These are phyloP conservation scores for Penicillium sp. DNA, from an alignment of 2,329 filamentous ascomycete species.

Conservation along the genomic window DNA sequence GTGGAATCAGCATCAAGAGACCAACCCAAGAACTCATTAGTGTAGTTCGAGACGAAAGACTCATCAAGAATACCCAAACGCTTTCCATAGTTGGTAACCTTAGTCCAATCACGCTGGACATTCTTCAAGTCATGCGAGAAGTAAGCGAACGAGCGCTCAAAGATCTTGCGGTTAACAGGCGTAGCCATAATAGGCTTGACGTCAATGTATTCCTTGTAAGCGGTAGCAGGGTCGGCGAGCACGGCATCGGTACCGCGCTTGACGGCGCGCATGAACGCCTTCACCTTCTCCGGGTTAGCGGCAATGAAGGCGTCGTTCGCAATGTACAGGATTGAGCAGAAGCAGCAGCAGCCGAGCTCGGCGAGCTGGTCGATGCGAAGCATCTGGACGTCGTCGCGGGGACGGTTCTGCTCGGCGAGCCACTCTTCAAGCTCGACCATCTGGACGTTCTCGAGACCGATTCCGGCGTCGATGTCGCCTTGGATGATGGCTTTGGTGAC, in stretches of 20 bases:
- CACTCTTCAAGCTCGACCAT: constrained; percentile 81
- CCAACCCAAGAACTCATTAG: constrained; percentile 71
- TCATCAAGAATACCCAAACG: constrained; percentile 67
- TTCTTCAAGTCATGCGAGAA: constrained; percentile 75
- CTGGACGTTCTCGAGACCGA: constrained; percentile 78
- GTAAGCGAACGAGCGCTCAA: constrained; percentile 76
- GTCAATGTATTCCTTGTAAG: constrained; percentile 69
- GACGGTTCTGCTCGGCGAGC: constrained; percentile 64
- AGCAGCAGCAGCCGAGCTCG: constrained; percentile 79
- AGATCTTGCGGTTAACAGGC: constrained; percentile 73
- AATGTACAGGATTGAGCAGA: constrained; percentile 80
- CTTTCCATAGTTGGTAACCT: constrained; percentile 77
- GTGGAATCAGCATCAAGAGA: constrained; percentile 62
- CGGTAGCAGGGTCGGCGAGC: constrained; percentile 61
- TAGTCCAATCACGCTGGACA: constrained; percentile 71
- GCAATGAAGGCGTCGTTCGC: constrained; percentile 71
- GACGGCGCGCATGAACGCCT: constrained; percentile 69
- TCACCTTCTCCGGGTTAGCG: constrained; percentile 66
- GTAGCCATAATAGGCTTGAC: constrained; percentile 72
- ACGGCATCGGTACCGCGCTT: constrained; percentile 75
- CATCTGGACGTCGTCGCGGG: constrained; percentile 72
- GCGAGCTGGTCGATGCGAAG: constrained; percentile 78
- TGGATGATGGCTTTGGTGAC: constrained; percentile 74
- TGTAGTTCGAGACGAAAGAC: constrained; percentile 71
- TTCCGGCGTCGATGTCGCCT: constrained; percentile 71